These are phyloP conservation scores for Boletus subluridellus DNA, from an alignment of 1,284 basidiomycete species.

Conservation along the genomic window DNA sequence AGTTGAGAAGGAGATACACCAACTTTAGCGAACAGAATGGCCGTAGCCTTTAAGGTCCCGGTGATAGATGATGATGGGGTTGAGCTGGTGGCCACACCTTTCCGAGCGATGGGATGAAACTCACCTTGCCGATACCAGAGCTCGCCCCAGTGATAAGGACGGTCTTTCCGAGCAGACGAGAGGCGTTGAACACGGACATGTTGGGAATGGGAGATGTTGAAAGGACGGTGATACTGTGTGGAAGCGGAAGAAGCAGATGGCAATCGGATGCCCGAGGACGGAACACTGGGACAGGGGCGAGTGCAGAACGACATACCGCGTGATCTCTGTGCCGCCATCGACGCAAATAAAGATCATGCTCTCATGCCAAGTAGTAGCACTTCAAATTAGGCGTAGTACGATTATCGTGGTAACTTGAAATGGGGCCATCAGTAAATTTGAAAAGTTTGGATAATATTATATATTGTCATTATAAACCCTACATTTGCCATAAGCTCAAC, in stretches of 20 bases:
- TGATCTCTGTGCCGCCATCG: neutral
- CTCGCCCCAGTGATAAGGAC: slow-evolving; percentile 86
- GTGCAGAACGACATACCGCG: neutral
- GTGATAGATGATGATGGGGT: neutral
- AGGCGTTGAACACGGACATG: slow-evolving; percentile 78
- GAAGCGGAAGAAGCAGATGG: neutral
- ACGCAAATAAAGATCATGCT: neutral
- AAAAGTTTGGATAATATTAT: too few relatives aligned
- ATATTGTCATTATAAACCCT: too few relatives aligned
- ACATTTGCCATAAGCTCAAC: too few relatives aligned
- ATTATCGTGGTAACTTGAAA: neutral
- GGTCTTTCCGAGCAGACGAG: slow-evolving; percentile 76
- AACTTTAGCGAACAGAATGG: slow-evolving; percentile 80
- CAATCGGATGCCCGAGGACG: slow-evolving; percentile 6
- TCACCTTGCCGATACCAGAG: slow-evolving; percentile 75
- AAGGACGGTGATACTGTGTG: neutral
- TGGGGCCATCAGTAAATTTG: too few relatives aligned
- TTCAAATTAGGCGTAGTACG: neutral
- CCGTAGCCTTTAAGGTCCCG: slow-evolving; percentile 58
- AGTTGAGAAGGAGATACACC: slow-evolving; percentile 4
- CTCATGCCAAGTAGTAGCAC: neutral
- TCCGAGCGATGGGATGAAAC: neutral
- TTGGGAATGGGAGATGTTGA: slow-evolving; percentile 19
- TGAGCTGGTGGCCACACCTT: neutral
- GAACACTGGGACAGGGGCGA: neutral